phyloP scores from a whole-genome alignment of 1,139 yeast genomes.

The Yamadazyma trypodendri region DNA sequence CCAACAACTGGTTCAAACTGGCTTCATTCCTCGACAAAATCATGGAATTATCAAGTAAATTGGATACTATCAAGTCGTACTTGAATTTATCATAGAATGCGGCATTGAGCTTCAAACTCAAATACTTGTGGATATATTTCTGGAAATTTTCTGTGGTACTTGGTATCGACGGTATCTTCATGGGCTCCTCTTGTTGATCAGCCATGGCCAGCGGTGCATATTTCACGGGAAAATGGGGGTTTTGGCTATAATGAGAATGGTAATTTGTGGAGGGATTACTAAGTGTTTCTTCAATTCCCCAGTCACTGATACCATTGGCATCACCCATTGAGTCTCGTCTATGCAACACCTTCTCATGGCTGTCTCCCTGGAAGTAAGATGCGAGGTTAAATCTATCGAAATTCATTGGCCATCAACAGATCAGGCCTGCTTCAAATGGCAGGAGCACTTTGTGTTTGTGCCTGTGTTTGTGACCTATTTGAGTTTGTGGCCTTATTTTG shows the following conservation, averaged over 20 bases:
- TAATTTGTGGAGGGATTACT: constrained; percentile 10
- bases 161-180: not conserved
- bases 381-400: constrained; percentile 32
- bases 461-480: not conserved
- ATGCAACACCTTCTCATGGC: constrained; percentile 7
- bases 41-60: constrained; percentile 44
- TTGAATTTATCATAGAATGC: constrained; percentile 45
- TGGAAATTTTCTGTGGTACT: constrained; percentile 24
- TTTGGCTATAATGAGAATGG: not conserved
- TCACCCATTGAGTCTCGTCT: too few relatives aligned
- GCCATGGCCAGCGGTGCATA: not conserved
- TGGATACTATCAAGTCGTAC: constrained; percentile 39
- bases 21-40: constrained; percentile 44
- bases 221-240: constrained; percentile 1
- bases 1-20: constrained; percentile 10
- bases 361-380: constrained; percentile 10
- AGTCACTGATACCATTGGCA: constrained; percentile 28
- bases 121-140: constrained; percentile 29
- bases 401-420: constrained; percentile 22
- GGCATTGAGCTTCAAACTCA: constrained; percentile 19
- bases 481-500: too few relatives aligned
- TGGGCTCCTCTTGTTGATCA: not conserved
- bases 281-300: constrained; percentile 41
- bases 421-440: not conserved
- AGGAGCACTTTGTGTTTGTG: too few relatives aligned